Percentiles rank a stretch among this genome's conserved stretches.
These are phyloP conservation scores for Luvunga scandens DNA, from an alignment of 345 rosid genomes.

Conservation along the genomic window DNA sequence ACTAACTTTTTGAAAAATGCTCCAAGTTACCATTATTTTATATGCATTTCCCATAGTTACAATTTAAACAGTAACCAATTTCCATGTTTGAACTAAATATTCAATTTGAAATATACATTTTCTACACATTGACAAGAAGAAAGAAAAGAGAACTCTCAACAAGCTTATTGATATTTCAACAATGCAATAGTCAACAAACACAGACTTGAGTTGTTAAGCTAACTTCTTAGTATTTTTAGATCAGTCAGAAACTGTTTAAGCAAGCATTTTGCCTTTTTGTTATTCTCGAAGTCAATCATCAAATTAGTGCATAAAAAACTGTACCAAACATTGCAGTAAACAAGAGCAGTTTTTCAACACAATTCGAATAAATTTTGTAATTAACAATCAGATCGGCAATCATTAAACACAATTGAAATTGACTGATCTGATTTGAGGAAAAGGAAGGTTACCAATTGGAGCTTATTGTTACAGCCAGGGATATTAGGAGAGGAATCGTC, in stretches of 20 bases:
- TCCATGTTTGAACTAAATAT: neutral
- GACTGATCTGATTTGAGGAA: neutral
- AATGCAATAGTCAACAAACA: neutral
- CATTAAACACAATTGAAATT: neutral
- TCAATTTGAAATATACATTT: too few species aligned
- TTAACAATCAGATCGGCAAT: neutral
- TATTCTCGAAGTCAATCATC: neutral
- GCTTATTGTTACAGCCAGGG: slow-evolving; percentile 41
- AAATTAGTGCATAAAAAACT: neutral
- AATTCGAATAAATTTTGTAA: too few species aligned
- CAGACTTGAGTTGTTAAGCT: neutral
- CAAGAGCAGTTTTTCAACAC: too few species aligned
- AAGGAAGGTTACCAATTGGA: slow-evolving; percentile 38
- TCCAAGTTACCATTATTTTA: neutral
- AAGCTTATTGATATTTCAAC: too few species aligned
- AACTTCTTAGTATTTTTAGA: neutral
- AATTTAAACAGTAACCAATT: neutral
- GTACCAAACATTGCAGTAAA: neutral
- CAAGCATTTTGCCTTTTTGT: neutral
- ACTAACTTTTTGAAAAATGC: neutral
- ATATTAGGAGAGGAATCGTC: slow-evolving; percentile 30
- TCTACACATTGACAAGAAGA: too few species aligned
- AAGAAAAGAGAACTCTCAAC: too few species aligned
- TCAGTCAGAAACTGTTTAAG: neutral
- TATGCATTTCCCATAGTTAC: neutral